Base-by-base conservation (phyloP, 2,329 filamentous ascomycete genomes). In the Aspergillus jensenii region DNA sequence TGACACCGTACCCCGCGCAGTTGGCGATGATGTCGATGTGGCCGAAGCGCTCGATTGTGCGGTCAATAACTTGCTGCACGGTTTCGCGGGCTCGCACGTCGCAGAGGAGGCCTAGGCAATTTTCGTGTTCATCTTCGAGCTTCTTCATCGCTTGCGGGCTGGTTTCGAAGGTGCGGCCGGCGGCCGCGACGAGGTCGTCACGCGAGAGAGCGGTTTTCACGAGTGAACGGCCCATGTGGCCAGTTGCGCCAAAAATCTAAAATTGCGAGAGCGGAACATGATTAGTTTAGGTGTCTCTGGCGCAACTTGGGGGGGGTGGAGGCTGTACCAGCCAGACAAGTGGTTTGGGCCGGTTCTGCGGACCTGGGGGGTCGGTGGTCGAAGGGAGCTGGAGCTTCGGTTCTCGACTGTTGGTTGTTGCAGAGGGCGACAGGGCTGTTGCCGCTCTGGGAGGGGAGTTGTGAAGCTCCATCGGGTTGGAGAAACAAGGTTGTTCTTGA, bases 1-100 rank as follows among this genome's bases (percentile, higher is more conserved):
- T 96, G 54, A 99, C 92, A 53, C 93, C 93, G 76, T 96, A 97
- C 15, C 93, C 93, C 12, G 91, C 93, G 77, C 92, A 96, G 75
- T 96, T 98, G 66, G 89, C 93, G 58, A 98, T 89, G 52, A 96
- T 85, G 71, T 98, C 93, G 63, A 97, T 84, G 59, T 86, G 87
- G 0, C 90, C 90, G 78, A 95, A 98, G 59, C 85, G 86, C 37
- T 84, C 79, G 46, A 96, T 83, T 6, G 89, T 87, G 59, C 79
- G 82, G 65, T 89, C 82, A 52, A 96, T 84, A 1, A 90, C 90
- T 31, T 82, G 79, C 35, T 83, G 80, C 6, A 98, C 91, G 0
- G 91, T 96, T 56, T 90, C 85, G 35, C 89, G 85, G 2, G 90
- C 87, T 44, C 95, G 86, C 5, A 99, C 91, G 71, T 99, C 95